phyloP scores from a whole-genome alignment of 2,329 filamentous ascomycete genomes.

The Teratosphaeria gauchensis region DNA sequence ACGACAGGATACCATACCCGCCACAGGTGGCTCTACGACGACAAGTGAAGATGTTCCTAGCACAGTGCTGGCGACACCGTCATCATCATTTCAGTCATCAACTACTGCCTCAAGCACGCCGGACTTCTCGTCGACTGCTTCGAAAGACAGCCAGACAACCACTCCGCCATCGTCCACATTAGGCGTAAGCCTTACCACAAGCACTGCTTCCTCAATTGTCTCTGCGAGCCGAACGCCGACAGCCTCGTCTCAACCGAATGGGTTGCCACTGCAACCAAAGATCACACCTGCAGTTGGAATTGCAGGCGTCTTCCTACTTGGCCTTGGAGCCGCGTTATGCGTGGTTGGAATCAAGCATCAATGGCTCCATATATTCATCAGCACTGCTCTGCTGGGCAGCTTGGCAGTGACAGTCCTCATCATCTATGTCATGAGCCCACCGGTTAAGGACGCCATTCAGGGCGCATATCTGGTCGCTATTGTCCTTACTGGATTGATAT shows the following conservation, averaged over 20 bases:
- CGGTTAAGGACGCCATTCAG: conserved; percentile 65
- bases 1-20: neutral
- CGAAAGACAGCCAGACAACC: neutral
- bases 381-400: conserved; percentile 61
- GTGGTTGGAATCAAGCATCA: conserved; percentile 75
- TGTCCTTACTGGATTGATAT: conserved; percentile 59
- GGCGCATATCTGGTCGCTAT: conserved; percentile 78
- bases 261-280: conserved; percentile 63
- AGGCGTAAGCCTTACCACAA: neutral
- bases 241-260: conserved; percentile 30
- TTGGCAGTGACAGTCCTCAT: conserved; percentile 72
- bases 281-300: conserved; percentile 77
- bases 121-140: neutral
- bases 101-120: neutral
- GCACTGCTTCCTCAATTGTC: neutral
- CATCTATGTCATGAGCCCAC: conserved; percentile 76
- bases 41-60: neutral
- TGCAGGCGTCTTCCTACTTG: conserved; percentile 64
- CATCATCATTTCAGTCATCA: neutral
- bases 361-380: conserved; percentile 69
- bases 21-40: neutral
- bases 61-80: neutral
- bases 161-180: neutral
- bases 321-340: conserved; percentile 60
- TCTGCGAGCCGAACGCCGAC: neutral